Conservation (phyloP, 495 filamentous ascomycete genomes). For the Acidomyces sp. region DNA sequence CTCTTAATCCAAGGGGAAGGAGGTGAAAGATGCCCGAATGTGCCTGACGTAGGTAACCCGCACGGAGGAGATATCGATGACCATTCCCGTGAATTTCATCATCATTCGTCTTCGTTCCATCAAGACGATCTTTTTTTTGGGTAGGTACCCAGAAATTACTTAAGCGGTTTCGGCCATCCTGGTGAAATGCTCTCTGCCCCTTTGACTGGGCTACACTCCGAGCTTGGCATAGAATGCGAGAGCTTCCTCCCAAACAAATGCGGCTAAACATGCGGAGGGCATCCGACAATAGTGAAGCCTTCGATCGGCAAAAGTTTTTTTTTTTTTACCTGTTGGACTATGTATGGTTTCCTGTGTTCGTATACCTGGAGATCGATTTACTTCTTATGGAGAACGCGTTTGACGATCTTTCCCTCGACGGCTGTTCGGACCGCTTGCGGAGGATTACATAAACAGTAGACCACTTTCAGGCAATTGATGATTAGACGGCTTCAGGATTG, state of each 20-base stretch:
- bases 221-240: not conserved
- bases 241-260: slow-evolving; percentile 5
- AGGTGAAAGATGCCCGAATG: slow-evolving; percentile 88
- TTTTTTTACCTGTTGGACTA: too few relatives aligned
- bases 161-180: slow-evolving; percentile 47
- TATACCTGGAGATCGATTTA: too few relatives aligned
- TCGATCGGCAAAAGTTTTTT: too few relatives aligned
- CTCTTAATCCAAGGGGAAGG: slow-evolving; percentile 74
- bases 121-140: slow-evolving; percentile 45
- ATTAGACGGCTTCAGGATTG: too few relatives aligned
- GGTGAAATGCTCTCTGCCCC: not conserved
- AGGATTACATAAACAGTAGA: too few relatives aligned
- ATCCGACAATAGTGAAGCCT: not conserved
- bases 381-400: too few relatives aligned
- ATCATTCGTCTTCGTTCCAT: slow-evolving; percentile 1
- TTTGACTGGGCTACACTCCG: too few relatives aligned
- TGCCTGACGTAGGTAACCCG: slow-evolving; percentile 74
- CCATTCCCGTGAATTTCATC: too few relatives aligned
- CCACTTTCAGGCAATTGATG: too few relatives aligned
- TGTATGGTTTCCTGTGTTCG: too few relatives aligned
- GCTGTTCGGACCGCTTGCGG: too few relatives aligned
- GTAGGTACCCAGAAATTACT: slow-evolving; percentile 69
- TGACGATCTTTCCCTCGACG: too few relatives aligned
- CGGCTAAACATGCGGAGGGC: slow-evolving; percentile 6
- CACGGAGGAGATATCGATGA: slow-evolving; percentile 60